Evolutionary conservation across 129 eudicot genomes (phyloP).

Genomic region (Calendula officinalis): DNA sequence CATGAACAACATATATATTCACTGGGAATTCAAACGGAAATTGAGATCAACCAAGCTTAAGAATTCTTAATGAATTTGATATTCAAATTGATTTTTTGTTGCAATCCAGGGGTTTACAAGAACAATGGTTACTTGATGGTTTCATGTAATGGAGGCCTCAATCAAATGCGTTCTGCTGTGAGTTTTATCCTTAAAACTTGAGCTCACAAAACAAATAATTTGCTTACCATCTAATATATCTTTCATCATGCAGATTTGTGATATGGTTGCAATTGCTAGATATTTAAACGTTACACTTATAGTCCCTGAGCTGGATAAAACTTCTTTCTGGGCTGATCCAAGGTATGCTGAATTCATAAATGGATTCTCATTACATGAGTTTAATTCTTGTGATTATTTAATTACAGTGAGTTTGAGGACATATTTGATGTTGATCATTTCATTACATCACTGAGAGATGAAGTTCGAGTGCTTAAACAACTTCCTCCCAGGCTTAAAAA

Average conservation of each 20-base stretch:
- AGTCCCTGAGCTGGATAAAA: slow-evolving; percentile 95
- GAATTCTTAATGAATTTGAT: too few species aligned
- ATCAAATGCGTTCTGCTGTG: slow-evolving; percentile 99
- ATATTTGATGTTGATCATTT: slow-evolving; percentile 98
- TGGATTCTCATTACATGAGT: too few species aligned
- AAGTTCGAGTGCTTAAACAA: slow-evolving; percentile 69
- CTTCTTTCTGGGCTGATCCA: slow-evolving; percentile 98
- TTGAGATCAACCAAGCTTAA: too few species aligned
- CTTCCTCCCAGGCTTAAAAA: slow-evolving; percentile 77
- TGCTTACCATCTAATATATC: neutral
- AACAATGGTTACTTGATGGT: slow-evolving; percentile 94
- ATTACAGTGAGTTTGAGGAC: slow-evolving; percentile 86
- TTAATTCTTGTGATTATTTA: slow-evolving; percentile 5
- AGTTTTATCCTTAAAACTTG: slow-evolving; percentile 25
- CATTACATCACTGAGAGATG: slow-evolving; percentile 89
- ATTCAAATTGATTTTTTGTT: slow-evolving; percentile 14
- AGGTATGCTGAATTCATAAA: slow-evolving; percentile 38
- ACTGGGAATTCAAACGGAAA: too few species aligned
- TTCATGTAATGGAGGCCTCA: slow-evolving; percentile 98
- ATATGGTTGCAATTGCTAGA: slow-evolving; percentile 98
- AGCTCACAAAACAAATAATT: neutral
- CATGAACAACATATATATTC: too few species aligned
- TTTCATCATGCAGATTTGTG: slow-evolving; percentile 70
- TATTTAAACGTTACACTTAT: slow-evolving; percentile 86
- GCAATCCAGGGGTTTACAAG: slow-evolving; percentile 80